These are phyloP conservation scores for Saturnispora besseyi DNA, from an alignment of 805 yeast genomes.

Conservation along the genomic window DNA sequence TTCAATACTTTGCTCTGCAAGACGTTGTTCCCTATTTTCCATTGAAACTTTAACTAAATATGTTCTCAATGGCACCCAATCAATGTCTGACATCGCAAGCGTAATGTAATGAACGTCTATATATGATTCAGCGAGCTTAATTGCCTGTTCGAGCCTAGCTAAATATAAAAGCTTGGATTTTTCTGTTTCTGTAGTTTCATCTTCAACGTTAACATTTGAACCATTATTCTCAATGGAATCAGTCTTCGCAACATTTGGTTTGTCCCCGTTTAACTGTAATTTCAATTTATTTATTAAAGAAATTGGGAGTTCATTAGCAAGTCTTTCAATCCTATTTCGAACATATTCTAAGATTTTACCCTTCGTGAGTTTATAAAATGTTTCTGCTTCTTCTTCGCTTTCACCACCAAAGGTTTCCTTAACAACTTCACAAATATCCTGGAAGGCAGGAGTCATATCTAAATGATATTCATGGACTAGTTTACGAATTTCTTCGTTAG, in stretches of 20 bases:
- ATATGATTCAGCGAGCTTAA: not conserved
- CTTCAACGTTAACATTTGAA: not conserved
- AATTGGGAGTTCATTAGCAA: constrained; percentile 32
- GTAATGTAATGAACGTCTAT: not conserved
- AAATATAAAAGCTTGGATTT: not conserved
- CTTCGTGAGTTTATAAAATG: constrained; percentile 36
- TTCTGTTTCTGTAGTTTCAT: not conserved
- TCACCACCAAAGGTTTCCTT: constrained; percentile 31
- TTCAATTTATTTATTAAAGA: constrained; percentile 16
- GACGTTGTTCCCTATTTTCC: constrained; percentile 15
- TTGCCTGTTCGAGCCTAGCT: not conserved
- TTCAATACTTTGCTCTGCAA: constrained; percentile 26
- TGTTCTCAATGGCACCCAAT: not conserved
- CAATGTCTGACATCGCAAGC: not conserved
- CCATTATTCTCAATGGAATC: not conserved
- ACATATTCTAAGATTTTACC: constrained; percentile 33
- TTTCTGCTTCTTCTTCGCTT: constrained; percentile 33
- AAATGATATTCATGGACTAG: not conserved
- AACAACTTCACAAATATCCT: constrained; percentile 31
- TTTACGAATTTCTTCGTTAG: not conserved
- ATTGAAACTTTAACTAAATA: constrained; percentile 13
- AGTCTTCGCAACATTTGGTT: constrained; percentile 2
- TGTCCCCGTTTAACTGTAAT: not conserved
- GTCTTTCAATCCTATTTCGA: constrained; percentile 28
- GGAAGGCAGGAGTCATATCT: not conserved